Conservation (phyloP, 1,284 basidiomycete genomes). For the Meira miltonrushii region DNA sequence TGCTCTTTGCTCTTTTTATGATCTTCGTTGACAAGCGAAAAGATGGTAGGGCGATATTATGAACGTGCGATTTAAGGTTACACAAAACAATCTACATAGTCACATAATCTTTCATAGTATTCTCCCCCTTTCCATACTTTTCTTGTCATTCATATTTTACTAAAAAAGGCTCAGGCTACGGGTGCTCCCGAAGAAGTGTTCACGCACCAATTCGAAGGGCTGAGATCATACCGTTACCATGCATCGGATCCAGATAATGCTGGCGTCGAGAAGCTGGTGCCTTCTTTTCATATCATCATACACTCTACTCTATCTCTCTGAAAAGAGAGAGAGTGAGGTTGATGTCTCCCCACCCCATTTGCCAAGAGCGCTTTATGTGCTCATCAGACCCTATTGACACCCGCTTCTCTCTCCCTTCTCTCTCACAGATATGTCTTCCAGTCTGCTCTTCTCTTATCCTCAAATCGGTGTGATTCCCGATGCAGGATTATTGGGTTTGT, state of each 20-base stretch:
- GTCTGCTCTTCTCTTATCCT: slow-evolving; percentile 50
- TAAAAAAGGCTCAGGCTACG: slow-evolving; percentile 31
- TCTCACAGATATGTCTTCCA: slow-evolving; percentile 49
- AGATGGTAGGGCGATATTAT: too few species aligned
- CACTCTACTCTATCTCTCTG: neutral
- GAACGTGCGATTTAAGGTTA: too few species aligned
- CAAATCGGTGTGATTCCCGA: slow-evolving; percentile 50
- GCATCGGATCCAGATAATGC: slow-evolving; percentile 53
- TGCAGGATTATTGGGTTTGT: slow-evolving; percentile 46
- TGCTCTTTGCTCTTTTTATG: too few species aligned
- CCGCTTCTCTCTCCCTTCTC: slow-evolving; percentile 4
- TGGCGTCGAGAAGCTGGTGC: slow-evolving; percentile 53
- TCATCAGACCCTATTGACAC: slow-evolving; percentile 3
- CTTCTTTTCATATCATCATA: slow-evolving; percentile 9
- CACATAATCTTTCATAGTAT: neutral
- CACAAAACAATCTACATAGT: too few species aligned
- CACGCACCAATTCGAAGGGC: slow-evolving; percentile 11
- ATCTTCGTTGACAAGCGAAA: too few species aligned
- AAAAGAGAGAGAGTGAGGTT: too few species aligned
- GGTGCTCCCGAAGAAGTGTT: slow-evolving; percentile 30
- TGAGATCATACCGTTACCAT: slow-evolving; percentile 31
- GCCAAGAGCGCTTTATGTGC: neutral
- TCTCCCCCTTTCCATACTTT: neutral
- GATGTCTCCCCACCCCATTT: neutral
- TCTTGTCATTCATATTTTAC: slow-evolving; percentile 7